Conservation (phyloP, 1,284 basidiomycete genomes). For the Blastosporella zonata region DNA sequence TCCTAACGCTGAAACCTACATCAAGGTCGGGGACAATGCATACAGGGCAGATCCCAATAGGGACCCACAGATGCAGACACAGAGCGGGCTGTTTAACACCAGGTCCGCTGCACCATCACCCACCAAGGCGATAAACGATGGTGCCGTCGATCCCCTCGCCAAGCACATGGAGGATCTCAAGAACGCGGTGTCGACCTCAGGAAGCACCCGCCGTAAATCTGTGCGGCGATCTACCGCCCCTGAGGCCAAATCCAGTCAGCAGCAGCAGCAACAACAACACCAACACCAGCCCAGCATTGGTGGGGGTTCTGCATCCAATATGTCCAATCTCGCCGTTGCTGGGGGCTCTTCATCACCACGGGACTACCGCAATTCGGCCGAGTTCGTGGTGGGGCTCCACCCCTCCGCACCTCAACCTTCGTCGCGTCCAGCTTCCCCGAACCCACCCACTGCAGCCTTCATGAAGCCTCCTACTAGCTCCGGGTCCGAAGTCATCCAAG, state of each 20-base stretch:
- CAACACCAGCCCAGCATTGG: conserved; percentile 18
- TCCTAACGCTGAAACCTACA: conserved; percentile 57
- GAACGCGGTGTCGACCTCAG: conserved; percentile 38
- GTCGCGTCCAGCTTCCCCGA: conserved; percentile 75
- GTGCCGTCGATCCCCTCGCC: conserved; percentile 64
- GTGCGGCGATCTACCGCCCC: conserved; percentile 28
- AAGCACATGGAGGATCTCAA: conserved; percentile 61
- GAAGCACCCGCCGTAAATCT: conserved; percentile 40
- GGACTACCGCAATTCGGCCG: conserved; percentile 68
- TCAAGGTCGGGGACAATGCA: conserved; percentile 63
- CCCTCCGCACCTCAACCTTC: conserved; percentile 50
- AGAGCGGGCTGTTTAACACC: conserved; percentile 23
- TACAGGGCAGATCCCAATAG: conserved; percentile 64
- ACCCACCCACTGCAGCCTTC: conserved; percentile 66
- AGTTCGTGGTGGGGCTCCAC: conserved; percentile 73
- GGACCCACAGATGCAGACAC: conserved; percentile 50
- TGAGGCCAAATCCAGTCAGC: conserved; percentile 22
- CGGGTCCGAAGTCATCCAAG: conserved; percentile 45
- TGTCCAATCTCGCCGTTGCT: conserved; percentile 25
- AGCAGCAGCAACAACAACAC: conserved; percentile 23
- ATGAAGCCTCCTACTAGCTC: conserved; percentile 57
- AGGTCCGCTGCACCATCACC: conserved; percentile 29
- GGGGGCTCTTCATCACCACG: conserved; percentile 22
- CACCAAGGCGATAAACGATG: conserved; percentile 22
- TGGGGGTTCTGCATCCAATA: conserved; percentile 21